Conservation (phyloP, 2,329 filamentous ascomycete species). For the Fusarium clavum region DNA sequence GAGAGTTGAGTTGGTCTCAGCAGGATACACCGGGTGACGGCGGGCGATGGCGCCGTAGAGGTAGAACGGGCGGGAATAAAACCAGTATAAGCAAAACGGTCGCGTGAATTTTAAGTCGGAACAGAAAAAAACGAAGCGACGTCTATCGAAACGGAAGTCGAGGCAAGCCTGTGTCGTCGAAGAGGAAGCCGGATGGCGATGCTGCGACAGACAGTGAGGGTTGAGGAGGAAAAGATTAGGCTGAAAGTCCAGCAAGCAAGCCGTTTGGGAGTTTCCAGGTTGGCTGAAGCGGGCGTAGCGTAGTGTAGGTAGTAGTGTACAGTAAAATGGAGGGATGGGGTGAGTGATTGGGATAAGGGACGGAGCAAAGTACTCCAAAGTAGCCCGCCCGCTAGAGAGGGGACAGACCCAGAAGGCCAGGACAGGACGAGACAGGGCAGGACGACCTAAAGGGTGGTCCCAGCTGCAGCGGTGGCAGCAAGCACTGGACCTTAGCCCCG, state of each 20-base stretch:
- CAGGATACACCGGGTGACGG: conserved; percentile 26
- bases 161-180: conserved; percentile 29
- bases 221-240: conserved; percentile 30
- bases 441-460: conserved; percentile 27
- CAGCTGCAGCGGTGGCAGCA: conserved; percentile 33
- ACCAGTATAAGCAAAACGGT: conserved; percentile 13
- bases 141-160: conserved; percentile 10
- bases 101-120: conserved; percentile 2
- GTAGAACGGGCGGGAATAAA: conserved; percentile 4
- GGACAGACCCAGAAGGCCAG: conserved; percentile 21
- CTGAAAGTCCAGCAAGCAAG: conserved; percentile 29
- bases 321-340: conserved; percentile 13
- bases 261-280: conserved; percentile 32
- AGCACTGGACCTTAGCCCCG: conserved; percentile 28
- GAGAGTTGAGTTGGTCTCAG: conserved; percentile 16
- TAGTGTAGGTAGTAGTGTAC: conserved; percentile 13
- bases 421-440: conserved; percentile 8
- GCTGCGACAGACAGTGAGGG: conserved; percentile 22
- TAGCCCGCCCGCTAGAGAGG: conserved; percentile 17
- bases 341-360: conserved; percentile 29
- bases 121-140: conserved; percentile 14
- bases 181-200: conserved; percentile 29
- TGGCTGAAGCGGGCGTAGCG: conserved; percentile 39
- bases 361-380: conserved; percentile 33
- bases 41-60: conserved; percentile 28